Evolutionary conservation across 2,329 filamentous ascomycete genomes (phyloP), one percentile per base, ranked within the genome.

Genomic region (Hypocreales sp.): DNA sequence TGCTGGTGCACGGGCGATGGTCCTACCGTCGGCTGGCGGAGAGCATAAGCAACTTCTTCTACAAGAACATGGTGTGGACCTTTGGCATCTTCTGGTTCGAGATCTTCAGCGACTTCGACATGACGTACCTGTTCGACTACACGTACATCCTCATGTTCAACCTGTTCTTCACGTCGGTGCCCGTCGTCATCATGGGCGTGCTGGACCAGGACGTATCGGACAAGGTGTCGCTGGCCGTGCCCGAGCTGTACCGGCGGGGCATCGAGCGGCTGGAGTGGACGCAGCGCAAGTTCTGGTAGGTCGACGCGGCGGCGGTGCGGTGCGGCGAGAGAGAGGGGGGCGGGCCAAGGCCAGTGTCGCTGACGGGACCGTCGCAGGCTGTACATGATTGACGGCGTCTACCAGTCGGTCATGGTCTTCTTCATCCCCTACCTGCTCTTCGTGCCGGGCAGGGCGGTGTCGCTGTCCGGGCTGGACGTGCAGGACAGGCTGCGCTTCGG

Each of bases 21-120:
- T 93, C 84, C n/a, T 98, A 98, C 57, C 72, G 87, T 28, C 74
- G 90, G 41, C 60, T 98, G 50, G 83, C 79, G 17, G 90, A 98
- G 59, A 81, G 78, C 25, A 94, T 92, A 44, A 83, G 84, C 51
- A 98, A 98, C 53, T 98, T 98, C 66, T 98, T 98, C 64, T 98
- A 95, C 72, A 98, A 98, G 78, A 98, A 95, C 60, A 79, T 98
- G 55, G 79, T 95, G 28, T 98, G 90, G 90, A 90, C 83, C 1
- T 87, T 94, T 47, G 71, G 79, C 23, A 79, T 98, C 32, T 94
- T 95, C 66, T 95, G 87, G 87, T 98, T 81, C 55, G 84, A 92
- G 49, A 82, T 93, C 29, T 98, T 79, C 55, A 83, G 80, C 61
- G 79, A 92, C 55, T 94, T 92, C 51, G 90, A 98, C 58, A 84